Conservation (phyloP, 495 filamentous ascomycete genomes). For the Pyronema omphalodes region DNA sequence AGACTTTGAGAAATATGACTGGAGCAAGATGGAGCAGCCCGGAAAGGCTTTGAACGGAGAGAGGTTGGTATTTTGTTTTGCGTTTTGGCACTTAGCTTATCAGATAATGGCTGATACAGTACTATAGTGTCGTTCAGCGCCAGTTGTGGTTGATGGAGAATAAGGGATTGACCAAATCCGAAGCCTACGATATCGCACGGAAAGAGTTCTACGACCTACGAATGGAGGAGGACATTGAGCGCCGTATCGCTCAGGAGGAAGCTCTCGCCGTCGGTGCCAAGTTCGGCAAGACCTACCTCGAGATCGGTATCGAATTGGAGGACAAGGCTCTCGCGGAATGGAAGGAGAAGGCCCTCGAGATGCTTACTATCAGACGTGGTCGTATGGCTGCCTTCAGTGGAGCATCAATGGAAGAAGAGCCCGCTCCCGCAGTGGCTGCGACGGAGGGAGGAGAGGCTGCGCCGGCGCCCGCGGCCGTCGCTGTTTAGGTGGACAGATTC, state of each 20-base stretch:
- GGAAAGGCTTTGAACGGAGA: conserved; percentile 69
- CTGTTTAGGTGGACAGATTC: neutral
- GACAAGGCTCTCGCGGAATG: conserved; percentile 57
- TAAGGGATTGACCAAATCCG: conserved; percentile 36
- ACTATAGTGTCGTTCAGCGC: conserved; percentile 69
- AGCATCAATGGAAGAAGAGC: neutral
- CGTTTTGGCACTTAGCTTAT: neutral
- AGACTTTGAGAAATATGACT: conserved; percentile 56
- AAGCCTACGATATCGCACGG: conserved; percentile 75
- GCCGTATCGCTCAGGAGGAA: conserved; percentile 73
- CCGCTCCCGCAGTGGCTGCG: neutral
- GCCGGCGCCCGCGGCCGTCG: neutral
- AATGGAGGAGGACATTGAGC: conserved; percentile 64
- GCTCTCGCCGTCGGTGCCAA: conserved; percentile 66
- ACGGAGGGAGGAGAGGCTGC: neutral
- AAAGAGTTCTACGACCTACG: conserved; percentile 79
- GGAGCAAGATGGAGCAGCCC: conserved; percentile 61
- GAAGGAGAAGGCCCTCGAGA: conserved; percentile 54
- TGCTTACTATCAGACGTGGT: neutral
- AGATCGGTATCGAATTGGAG: conserved; percentile 70
- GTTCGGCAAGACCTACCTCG: conserved; percentile 56
- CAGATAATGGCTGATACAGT: conserved; percentile 5
- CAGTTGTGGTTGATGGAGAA: conserved; percentile 69
- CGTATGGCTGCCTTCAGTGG: conserved; percentile 3
- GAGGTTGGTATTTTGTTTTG: conserved; percentile 38